Percentiles rank a stretch among this genome's conserved stretches.
phyloP scores from a whole-genome alignment of 805 yeast genomes.

The Komagataella kurtzmanii region DNA sequence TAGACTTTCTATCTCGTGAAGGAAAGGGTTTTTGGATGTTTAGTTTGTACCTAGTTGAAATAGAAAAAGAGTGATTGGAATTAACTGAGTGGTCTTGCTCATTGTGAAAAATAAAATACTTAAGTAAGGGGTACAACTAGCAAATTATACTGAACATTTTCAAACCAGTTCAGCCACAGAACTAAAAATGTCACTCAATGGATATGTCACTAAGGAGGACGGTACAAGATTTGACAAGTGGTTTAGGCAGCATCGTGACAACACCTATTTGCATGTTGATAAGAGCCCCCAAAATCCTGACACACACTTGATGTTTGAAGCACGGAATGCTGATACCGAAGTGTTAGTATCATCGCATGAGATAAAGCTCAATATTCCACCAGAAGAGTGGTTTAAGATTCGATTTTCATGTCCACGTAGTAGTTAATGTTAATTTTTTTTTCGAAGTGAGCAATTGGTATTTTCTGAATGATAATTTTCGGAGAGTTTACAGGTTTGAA shows the following conservation, averaged over 20 bases:
- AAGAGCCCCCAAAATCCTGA: background rate
- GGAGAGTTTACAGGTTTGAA: background rate
- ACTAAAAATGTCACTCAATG: background rate
- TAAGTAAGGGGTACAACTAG: background rate
- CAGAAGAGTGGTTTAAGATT: no score
- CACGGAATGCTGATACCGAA: no score
- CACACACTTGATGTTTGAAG: no score
- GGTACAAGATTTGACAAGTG: background rate
- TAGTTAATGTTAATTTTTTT: no score
- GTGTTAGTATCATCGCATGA: no score
- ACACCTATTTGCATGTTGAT: background rate
- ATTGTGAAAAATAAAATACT: background rate
- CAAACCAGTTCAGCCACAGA: background rate
- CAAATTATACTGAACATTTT: background rate
- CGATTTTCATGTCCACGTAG: no score
- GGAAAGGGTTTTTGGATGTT: background rate
- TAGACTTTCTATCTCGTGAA: background rate
- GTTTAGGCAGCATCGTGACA: background rate
- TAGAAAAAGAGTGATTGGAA: background rate
- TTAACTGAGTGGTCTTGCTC: no score
- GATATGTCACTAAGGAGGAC: background rate
- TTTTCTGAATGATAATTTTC: background rate
- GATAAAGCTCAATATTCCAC: no score
- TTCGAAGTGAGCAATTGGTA: background rate
- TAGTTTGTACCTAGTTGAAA: background rate